Base-by-base conservation (phyloP, 495 filamentous ascomycete genomes). In the Lichina pygmaea region DNA sequence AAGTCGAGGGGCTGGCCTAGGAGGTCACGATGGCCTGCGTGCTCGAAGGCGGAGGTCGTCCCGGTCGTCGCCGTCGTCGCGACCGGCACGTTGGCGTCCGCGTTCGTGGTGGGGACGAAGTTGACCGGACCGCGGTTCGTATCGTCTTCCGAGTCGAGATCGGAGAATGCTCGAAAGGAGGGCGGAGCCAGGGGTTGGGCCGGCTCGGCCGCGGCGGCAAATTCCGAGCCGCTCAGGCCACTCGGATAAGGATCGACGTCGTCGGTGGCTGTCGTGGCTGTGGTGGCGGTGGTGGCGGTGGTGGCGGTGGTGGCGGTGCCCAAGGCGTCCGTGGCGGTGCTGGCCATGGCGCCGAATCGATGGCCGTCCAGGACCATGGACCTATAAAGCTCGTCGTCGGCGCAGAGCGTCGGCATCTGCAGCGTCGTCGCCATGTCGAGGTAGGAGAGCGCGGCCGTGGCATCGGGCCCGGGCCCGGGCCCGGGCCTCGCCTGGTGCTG, bases 71-170 rank as follows among this genome's bases (percentile, higher is more conserved):
- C 13, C 34, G n/a, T 38, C 34, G 34, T 39, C 36, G 5, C 13
- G 36, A 15, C 10, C 5, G 36, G 36, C 36, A 6, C 13, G 36
- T 3, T 11, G 2, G 3, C 36, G 36, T 71, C 60, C 10, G 72
- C 62, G 56, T 72, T 77, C 39, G 67, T 65, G 33, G 65, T 66
- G 34, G 71, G 58, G 46, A 71, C 66, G 51, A 84, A 77, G 47
- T 77, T 74, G 48, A 86, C 76, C 8, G 93, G 66, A 42, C 73
- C 72, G 58, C 72, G 77, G 46, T 77, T 72, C 52, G 91, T 78
- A 52, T 92, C 84, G 66, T 89, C 84, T 34, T 93, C 86, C 0
- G 81, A 86, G 59, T 93, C 89, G 44, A 93, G 70, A 52, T 93
- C 86, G 16, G 83, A 86, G 48, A 91, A 70, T 49, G 82, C 78